Evolutionary conservation across 2,329 filamentous ascomycete species (phyloP).

Genomic region (Pyrenochaeta sp.): DNA sequence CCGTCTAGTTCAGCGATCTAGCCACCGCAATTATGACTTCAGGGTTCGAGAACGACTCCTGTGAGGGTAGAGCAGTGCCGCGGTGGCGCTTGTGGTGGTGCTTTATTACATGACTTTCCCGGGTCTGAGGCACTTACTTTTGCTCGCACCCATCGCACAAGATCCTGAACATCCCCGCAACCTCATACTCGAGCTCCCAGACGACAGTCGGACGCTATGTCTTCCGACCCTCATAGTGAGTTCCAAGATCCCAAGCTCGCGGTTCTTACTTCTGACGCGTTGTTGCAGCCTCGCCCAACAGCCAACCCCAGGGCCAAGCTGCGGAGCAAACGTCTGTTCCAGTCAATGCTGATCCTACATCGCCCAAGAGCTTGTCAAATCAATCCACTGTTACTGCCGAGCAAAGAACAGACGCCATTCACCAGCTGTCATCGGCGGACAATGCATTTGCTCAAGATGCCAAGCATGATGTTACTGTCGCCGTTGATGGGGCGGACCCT

Average conservation of each 20-base stretch:
- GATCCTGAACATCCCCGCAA: conserved; percentile 26
- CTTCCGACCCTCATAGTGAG: conserved; percentile 43
- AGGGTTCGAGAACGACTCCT: conserved; percentile 16
- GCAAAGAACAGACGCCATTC: conserved; percentile 35
- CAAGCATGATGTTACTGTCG: conserved; percentile 31
- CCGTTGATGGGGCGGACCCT: conserved; percentile 41
- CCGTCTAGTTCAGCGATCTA: conserved; percentile 13
- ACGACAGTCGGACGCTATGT: conserved; percentile 36
- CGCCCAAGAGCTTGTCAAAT: conserved; percentile 30
- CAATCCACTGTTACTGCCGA: conserved; percentile 28
- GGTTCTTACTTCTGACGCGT: conserved; percentile 32
- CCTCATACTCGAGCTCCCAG: conserved; percentile 19
- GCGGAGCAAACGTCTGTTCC: conserved; percentile 38
- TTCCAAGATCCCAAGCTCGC: conserved; percentile 25
- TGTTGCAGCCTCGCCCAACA: conserved; percentile 36
- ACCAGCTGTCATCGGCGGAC: conserved; percentile 27
- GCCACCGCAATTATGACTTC: conserved; percentile 21
- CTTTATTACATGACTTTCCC: conserved; percentile 46
- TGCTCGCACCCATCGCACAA: conserved; percentile 32
- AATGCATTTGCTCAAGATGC: conserved; percentile 28
- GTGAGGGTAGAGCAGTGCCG: conserved; percentile 19
- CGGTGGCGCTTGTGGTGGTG: conserved; percentile 27
- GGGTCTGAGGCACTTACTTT: conserved; percentile 27
- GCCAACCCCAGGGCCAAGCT: conserved; percentile 37
- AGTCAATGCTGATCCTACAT: conserved; percentile 27